Percentiles rank a stretch among this genome's conserved stretches.
phyloP scores from a whole-genome alignment of 345 rosid genomes.

The Gossypium australe region DNA sequence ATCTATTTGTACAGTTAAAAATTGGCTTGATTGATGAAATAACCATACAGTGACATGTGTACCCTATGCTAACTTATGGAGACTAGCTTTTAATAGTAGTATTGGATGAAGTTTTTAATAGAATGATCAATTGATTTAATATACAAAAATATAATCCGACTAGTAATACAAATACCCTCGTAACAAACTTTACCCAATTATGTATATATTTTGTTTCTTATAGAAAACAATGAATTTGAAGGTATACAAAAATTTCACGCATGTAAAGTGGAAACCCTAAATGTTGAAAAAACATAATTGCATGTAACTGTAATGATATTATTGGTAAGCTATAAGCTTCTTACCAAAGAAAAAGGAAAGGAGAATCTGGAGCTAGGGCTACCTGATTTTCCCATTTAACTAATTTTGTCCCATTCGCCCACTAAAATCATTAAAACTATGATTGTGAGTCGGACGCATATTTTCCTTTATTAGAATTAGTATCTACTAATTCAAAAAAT shows the following conservation, averaged over 20 bases:
- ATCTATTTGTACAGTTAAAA: no score
- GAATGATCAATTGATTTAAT: accelerated
- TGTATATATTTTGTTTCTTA: no score
- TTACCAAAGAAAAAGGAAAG: no score
- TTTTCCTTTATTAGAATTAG: background rate
- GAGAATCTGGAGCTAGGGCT: background rate
- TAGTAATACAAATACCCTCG: accelerated
- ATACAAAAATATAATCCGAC: accelerated
- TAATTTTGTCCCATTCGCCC: constrained; percentile 1
- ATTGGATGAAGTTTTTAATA: no score
- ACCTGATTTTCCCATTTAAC: background rate
- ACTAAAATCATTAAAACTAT: background rate
- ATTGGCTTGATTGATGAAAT: no score
- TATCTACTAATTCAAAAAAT: background rate
- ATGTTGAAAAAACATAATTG: no score
- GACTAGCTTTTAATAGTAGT: no score
- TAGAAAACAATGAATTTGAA: no score
- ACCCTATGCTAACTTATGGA: accelerated
- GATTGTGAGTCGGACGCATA: background rate
- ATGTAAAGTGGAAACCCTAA: no score
- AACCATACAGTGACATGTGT: no score
- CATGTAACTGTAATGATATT: background rate
- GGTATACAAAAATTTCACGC: no score
- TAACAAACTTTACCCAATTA: no score
- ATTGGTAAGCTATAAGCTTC: background rate